Conservation (phyloP, 768 basidiomycete genomes). For the Coprinellus aureogranulatus region DNA sequence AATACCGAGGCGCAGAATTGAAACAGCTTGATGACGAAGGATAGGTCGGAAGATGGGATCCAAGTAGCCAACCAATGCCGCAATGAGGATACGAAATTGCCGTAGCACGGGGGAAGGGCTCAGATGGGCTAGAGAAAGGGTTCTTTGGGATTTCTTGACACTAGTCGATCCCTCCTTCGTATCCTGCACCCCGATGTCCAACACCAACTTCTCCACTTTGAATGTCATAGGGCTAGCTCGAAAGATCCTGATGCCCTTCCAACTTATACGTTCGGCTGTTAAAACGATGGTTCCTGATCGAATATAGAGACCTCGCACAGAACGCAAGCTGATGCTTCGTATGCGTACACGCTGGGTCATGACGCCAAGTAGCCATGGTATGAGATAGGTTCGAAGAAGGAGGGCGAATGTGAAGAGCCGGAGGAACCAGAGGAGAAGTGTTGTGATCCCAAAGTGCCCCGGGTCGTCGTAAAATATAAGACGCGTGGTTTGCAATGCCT, state of each 20-base stretch:
- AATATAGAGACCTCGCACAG: slow-evolving; percentile 74
- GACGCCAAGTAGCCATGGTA: slow-evolving; percentile 59
- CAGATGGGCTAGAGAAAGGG: slow-evolving; percentile 47
- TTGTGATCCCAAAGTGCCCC: slow-evolving; percentile 35
- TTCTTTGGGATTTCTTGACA: slow-evolving; percentile 26
- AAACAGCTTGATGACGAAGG: slow-evolving; percentile 53
- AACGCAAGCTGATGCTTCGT: slow-evolving; percentile 72
- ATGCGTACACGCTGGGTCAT: slow-evolving; percentile 66
- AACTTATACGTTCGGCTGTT: slow-evolving; percentile 70
- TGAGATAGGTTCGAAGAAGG: slow-evolving; percentile 62
- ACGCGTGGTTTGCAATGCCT: slow-evolving; percentile 13
- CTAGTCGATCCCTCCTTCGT: slow-evolving; percentile 17
- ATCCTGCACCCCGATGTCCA: slow-evolving; percentile 32
- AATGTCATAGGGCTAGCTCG: slow-evolving; percentile 59
- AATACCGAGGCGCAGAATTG: slow-evolving; percentile 56
- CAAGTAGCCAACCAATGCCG: slow-evolving; percentile 51
- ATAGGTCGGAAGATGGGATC: slow-evolving; percentile 65
- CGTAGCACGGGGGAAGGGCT: slow-evolving; percentile 44
- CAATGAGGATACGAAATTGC: slow-evolving; percentile 38
- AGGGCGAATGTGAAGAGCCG: slow-evolving; percentile 55
- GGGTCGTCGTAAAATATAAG: slow-evolving; percentile 31
- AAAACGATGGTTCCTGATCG: slow-evolving; percentile 52
- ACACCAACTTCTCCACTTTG: slow-evolving; percentile 56
- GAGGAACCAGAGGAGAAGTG: slow-evolving; percentile 47
- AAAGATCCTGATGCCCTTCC: slow-evolving; percentile 48